Conservation (phyloP, 2,329 filamentous ascomycete genomes). For the Cladophialophora bantiana region DNA sequence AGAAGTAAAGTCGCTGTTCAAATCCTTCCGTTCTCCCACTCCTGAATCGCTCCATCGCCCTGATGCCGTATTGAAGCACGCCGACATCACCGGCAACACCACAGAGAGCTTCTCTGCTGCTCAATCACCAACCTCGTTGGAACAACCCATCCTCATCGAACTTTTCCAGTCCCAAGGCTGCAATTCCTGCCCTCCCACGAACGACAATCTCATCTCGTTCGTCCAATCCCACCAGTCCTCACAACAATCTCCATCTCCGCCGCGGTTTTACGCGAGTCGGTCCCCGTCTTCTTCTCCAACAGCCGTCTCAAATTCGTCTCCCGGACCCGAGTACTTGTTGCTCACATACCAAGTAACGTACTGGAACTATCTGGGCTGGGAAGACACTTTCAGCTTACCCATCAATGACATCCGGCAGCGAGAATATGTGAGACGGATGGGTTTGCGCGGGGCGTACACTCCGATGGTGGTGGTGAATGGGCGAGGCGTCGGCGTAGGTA, state of each 20-base stretch:
- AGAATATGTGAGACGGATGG: slow-evolving; percentile 22
- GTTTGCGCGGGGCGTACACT: slow-evolving; percentile 17
- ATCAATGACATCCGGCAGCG: slow-evolving; percentile 26
- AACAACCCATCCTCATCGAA: slow-evolving; percentile 24
- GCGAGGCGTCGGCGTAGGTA: slow-evolving; percentile 26
- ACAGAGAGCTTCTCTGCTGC: background rate
- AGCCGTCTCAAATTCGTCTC: background rate
- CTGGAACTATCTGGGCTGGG: slow-evolving; percentile 30
- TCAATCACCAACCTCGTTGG: background rate
- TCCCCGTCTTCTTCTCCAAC: background rate
- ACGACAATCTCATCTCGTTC: slow-evolving; percentile 24
- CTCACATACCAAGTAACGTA: slow-evolving; percentile 33
- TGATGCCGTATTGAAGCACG: background rate
- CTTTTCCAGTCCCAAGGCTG: slow-evolving; percentile 30
- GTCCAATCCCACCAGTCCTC: slow-evolving; percentile 1
- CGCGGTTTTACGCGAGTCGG: slow-evolving; percentile 1
- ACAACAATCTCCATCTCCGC: background rate
- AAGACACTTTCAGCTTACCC: slow-evolving; percentile 29
- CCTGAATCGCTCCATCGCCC: background rate
- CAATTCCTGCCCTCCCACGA: slow-evolving; percentile 25
- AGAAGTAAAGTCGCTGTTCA: slow-evolving; percentile 15
- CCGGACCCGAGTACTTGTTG: slow-evolving; percentile 18
- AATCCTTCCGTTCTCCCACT: background rate
- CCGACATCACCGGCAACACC: slow-evolving; percentile 8
- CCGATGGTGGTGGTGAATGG: slow-evolving; percentile 31